These are phyloP conservation scores for Globisporangium nunn DNA, from an alignment of 352 stramenopile genomes.

Conservation along the genomic window DNA sequence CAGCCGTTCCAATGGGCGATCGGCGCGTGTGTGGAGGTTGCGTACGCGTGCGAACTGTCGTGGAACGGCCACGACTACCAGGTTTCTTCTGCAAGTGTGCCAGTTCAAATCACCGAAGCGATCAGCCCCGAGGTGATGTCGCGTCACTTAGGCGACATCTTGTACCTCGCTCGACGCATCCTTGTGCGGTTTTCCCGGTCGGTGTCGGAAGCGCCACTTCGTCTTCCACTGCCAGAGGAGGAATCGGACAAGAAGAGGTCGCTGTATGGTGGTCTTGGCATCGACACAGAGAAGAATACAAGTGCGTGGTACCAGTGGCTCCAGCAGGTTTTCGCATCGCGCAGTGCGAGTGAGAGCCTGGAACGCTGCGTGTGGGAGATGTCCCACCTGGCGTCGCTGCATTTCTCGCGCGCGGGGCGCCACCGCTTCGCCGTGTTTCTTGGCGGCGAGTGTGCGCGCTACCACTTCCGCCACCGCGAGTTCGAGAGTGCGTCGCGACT, in stretches of 20 bases:
- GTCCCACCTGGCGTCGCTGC: slow-evolving; percentile 64
- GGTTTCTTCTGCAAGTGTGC: slow-evolving; percentile 39
- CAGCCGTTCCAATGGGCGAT: slow-evolving; percentile 65
- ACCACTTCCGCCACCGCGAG: slow-evolving; percentile 44
- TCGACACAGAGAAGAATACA: slow-evolving; percentile 2
- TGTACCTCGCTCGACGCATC: slow-evolving; percentile 65
- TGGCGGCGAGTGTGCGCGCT: slow-evolving; percentile 54
- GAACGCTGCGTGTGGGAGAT: slow-evolving; percentile 64
- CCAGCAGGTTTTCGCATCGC: slow-evolving; percentile 29
- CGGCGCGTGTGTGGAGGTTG: slow-evolving; percentile 66
- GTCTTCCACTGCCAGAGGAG: background rate
- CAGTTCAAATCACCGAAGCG: slow-evolving; percentile 29
- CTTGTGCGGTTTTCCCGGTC: slow-evolving; percentile 29
- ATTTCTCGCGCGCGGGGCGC: slow-evolving; percentile 62
- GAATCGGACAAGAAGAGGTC: background rate
- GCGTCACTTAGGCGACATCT: slow-evolving; percentile 46
- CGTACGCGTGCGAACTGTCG: slow-evolving; percentile 66
- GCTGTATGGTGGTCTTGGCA: slow-evolving; percentile 1
- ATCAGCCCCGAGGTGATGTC: slow-evolving; percentile 59
- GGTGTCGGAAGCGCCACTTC: background rate
- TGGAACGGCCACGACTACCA: slow-evolving; percentile 67
- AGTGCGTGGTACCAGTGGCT: slow-evolving; percentile 53
- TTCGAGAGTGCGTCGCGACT: slow-evolving; percentile 61
- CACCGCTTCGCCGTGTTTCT: slow-evolving; percentile 79
- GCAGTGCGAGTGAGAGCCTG: slow-evolving; percentile 20